These are phyloP conservation scores for Fraxinus ornus DNA, from an alignment of 305 asterid genomes.

Conservation along the genomic window DNA sequence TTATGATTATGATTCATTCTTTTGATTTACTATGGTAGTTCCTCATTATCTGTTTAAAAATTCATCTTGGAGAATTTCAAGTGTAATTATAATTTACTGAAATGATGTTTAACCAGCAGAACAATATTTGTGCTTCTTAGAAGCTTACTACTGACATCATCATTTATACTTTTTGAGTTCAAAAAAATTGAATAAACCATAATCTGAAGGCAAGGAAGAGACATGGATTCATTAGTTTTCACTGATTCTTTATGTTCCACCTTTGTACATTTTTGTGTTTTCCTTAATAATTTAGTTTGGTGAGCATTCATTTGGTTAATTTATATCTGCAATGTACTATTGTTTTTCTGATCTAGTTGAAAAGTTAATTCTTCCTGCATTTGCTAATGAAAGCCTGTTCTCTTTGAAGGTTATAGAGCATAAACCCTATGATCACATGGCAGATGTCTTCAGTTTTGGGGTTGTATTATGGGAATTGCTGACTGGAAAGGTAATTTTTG, in stretches of 20 bases:
- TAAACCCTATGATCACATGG: slow-evolving; percentile 88
- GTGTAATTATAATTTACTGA: not conserved
- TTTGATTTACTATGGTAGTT: not conserved
- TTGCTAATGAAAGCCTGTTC: slow-evolving; percentile 31
- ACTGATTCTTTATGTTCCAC: not conserved
- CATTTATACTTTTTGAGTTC: not conserved
- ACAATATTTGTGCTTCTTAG: not conserved
- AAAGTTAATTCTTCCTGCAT: slow-evolving; percentile 12
- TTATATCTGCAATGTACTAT: not conserved
- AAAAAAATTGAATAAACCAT: not conserved
- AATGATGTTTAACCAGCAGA: not conserved
- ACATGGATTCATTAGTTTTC: not conserved
- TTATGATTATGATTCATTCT: not conserved
- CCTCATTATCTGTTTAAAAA: not conserved
- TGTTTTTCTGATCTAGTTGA: slow-evolving; percentile 16
- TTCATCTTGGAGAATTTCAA: not conserved
- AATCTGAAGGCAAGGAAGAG: slow-evolving; percentile 9
- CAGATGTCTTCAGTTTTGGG: slow-evolving; percentile 89
- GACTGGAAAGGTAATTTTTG: slow-evolving; percentile 74
- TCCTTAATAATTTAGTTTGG: not conserved
- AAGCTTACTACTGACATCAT: not conserved
- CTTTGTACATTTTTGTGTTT: not conserved
- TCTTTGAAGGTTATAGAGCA: slow-evolving; percentile 83
- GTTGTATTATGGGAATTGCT: slow-evolving; percentile 86
- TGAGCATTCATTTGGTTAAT: not conserved